Evolutionary conservation across 2,329 filamentous ascomycete genomes (phyloP), one percentile per base, ranked within the genome.

Genomic region (Xylaria sp.): DNA sequence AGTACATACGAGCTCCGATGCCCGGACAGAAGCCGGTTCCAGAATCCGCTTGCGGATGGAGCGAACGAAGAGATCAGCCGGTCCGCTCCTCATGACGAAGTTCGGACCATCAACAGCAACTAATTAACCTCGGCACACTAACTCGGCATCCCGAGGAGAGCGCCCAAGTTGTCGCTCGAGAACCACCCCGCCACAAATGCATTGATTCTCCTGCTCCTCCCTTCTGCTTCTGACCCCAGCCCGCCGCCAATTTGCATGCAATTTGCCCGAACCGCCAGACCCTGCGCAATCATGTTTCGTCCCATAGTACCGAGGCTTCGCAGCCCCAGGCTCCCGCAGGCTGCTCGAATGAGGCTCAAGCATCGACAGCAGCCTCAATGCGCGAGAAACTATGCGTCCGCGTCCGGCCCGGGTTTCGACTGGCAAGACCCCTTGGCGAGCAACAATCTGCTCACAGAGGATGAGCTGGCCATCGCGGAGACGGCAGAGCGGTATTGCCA

Each of bases 401-500:
- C 75, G 12, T 63, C 75, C 6, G 64, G 65, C n/a, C 73, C 78
- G 12, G 72, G 74, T 23, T 98, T 98, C 80, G 90, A 97, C 80
- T 99, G 96, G 95, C 88, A 96, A 79, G 96, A 99, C 78, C 94
- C 96, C 23, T 84, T 99, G 67, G 87, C 86, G 29, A 86, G 91
- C 42, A 90, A 89, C 76, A 91, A 89, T 76, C 82, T 97, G 53
- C 87, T 94, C 76, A 97, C 94, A 0, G 93, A 97, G 73, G 96
- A 99, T 69, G 96, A 99, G 81, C 79, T 93, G 72, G 93, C 94
- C 16, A 95, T 99, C 73, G 87, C 92, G 50, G 93, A 98, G 76
- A 97, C 93, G 5, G 95, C 95, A 40, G 92, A 97, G 81, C 88
- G 93, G 69, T 99, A 98, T 78, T 98, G 94, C 79, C 95, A 98